These are phyloP conservation scores for Metarhizium guizhouense DNA, from an alignment of 2,329 filamentous ascomycete species.

Conservation along the genomic window DNA sequence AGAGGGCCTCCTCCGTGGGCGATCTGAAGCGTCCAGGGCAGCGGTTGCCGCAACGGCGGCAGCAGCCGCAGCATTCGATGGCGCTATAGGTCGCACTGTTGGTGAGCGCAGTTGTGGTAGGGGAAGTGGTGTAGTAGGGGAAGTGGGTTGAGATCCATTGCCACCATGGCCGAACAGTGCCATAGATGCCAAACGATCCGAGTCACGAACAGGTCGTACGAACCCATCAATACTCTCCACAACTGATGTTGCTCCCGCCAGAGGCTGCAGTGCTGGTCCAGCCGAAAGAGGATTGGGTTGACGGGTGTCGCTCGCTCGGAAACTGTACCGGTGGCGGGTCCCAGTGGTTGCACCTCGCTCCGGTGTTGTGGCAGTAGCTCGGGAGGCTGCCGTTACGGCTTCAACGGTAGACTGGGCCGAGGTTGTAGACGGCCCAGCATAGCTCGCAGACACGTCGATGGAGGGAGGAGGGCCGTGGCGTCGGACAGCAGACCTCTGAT, in stretches of 20 bases:
- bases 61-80: constrained; percentile 38
- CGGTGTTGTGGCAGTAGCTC: constrained; percentile 6
- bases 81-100: constrained; percentile 36
- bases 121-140: constrained; percentile 75
- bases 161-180: constrained; percentile 58
- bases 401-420: constrained; percentile 17
- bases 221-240: constrained; percentile 66
- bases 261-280: constrained; percentile 47
- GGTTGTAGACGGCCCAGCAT: constrained; percentile 28
- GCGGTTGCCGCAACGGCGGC: constrained; percentile 39
- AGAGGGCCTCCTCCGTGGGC: constrained; percentile 64
- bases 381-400: constrained; percentile 10
- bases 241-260: constrained; percentile 56
- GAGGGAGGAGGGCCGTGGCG: constrained; percentile 77
- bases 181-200: constrained; percentile 79
- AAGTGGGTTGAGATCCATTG: constrained; percentile 80
- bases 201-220: constrained; percentile 71
- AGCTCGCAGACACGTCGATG: constrained; percentile 39
- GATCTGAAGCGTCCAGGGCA: constrained; percentile 37
- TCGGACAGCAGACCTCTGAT: constrained; percentile 57
- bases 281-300: constrained; percentile 39
- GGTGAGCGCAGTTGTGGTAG: constrained; percentile 51
- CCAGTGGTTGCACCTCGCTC: constrained; percentile 14
- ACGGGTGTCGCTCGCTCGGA: constrained; percentile 41
- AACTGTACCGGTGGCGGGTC: constrained; percentile 40